A percentile compares a stretch with the other conserved stretches of the same genome.
phyloP scores from a whole-genome alignment of 345 rosid genomes.

The Aquilaria malaccensis region DNA sequence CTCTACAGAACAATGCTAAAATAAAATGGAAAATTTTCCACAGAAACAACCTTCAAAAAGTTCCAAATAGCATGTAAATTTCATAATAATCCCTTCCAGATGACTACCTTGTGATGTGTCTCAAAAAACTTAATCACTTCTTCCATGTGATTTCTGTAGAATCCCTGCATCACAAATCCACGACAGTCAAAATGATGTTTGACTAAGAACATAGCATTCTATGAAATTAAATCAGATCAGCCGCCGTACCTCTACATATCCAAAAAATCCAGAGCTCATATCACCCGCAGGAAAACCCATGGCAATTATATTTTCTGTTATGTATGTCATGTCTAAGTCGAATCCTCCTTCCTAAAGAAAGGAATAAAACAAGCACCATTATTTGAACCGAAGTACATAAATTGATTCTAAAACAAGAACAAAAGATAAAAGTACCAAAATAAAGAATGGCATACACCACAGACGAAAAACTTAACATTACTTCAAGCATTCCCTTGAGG shows the following conservation, averaged over 20 bases:
- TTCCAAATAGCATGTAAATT: too few species aligned
- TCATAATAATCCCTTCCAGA: too few species aligned
- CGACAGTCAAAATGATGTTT: neutral
- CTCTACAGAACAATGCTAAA: too few species aligned
- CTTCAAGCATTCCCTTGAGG: neutral
- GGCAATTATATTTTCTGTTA: conserved; percentile 81
- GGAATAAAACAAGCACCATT: neutral
- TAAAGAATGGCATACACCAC: neutral
- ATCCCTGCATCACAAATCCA: conserved; percentile 51
- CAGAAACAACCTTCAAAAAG: neutral
- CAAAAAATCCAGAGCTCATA: conserved; percentile 86
- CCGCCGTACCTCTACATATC: conserved; percentile 65
- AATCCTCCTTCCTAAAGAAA: conserved; percentile 72
- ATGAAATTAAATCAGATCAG: conserved; percentile 5
- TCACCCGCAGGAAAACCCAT: conserved; percentile 99
- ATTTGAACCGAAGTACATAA: too few species aligned
- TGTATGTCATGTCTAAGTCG: conserved; percentile 80
- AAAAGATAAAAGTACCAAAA: neutral
- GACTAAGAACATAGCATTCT: neutral
- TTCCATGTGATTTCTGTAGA: conserved; percentile 91
- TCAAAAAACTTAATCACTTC: conserved; percentile 88
- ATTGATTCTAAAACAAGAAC: neutral
- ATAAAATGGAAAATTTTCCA: too few species aligned
- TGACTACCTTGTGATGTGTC: conserved; percentile 72
- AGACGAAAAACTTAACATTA: neutral